Evolutionary conservation across 1,284 basidiomycete genomes (phyloP), one percentile per base, ranked within the genome.

Genomic region (Phylloporus sp.): DNA sequence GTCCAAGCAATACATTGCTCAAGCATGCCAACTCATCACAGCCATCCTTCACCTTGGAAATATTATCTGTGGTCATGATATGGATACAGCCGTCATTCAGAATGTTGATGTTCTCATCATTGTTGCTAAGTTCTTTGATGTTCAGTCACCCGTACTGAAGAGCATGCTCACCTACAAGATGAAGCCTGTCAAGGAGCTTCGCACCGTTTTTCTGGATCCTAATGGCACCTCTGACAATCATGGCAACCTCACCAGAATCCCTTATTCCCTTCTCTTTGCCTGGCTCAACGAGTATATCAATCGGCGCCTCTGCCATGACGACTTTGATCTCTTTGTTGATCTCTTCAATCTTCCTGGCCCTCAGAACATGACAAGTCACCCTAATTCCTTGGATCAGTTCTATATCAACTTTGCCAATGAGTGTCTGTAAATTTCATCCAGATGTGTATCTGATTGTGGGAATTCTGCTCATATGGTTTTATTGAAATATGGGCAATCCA

Each of bases 211-310:
- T 78, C 87, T 99, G 57, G 95, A 98, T 74, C 89, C 94, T 0
- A 96, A 98, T 72, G 94, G 92, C 56, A 95, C 97, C 3, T 91
- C 94, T 0, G 89, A 92, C 71, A 97, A 98, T 72, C 85, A 96
- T 60, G 97, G 98, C 74, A 94, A 97, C 74, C 89, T 98, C 44
- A 94, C 96, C 22, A 92, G 95, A 74, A 92, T 93, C 0, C 86
- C 98, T 0, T 98, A 99, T 76, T 95, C 94, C 15, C 86, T 99
- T 4, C 86, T 99, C 22, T 99, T 99, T 74, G 90, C 94, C 2
- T 99, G 96, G 98, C 80, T 98, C 69, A 98, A 96, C 74, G 97
- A 99, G 76, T 88, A 95, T 73, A 90, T 99, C 80, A 98, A 99
- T 77, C 91, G 97, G 71, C 93, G 92, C 60, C 87, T 98, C 29